Evolutionary conservation across 768 basidiomycete genomes (phyloP).

Genomic region (Serendipita sp.): DNA sequence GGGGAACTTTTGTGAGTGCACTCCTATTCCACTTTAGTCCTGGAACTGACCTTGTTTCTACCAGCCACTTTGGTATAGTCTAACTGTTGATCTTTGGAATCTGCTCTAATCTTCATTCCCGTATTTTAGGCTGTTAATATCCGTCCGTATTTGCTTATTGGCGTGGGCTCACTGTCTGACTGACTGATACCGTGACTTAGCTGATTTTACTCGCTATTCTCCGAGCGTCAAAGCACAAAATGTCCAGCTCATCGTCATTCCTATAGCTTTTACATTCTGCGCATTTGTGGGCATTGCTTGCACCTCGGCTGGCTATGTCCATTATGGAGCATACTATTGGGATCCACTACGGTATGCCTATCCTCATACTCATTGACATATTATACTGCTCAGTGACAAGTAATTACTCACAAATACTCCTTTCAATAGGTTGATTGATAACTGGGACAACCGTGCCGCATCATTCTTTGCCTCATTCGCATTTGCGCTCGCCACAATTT

Average conservation of each 20-base stretch:
- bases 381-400: not conserved
- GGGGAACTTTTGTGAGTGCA: conserved; percentile 35
- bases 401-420: not conserved
- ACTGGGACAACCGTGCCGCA: conserved; percentile 72
- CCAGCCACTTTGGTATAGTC: not conserved
- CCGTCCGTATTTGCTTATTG: conserved; percentile 12
- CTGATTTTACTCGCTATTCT: conserved; percentile 82
- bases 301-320: conserved; percentile 50
- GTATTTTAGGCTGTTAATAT: conserved; percentile 33
- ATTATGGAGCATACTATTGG: conserved; percentile 45
- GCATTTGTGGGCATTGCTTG: conserved; percentile 71
- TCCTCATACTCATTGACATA: not conserved
- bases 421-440: conserved; percentile 41
- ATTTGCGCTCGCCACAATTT: conserved; percentile 53
- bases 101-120: not conserved
- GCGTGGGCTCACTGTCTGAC: not conserved
- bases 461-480: conserved; percentile 70
- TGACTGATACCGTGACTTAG: not conserved
- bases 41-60: conserved; percentile 13
- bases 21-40: not conserved
- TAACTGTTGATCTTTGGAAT: not conserved
- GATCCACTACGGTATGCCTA: conserved; percentile 36
- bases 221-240: conserved; percentile 36
- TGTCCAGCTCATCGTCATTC: conserved; percentile 59
- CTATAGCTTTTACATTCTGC: conserved; percentile 55